Evolutionary conservation across 2,329 filamentous ascomycete species (phyloP), one percentile per base, ranked within the genome.

Genomic region (Furcasterigmium furcatum): DNA sequence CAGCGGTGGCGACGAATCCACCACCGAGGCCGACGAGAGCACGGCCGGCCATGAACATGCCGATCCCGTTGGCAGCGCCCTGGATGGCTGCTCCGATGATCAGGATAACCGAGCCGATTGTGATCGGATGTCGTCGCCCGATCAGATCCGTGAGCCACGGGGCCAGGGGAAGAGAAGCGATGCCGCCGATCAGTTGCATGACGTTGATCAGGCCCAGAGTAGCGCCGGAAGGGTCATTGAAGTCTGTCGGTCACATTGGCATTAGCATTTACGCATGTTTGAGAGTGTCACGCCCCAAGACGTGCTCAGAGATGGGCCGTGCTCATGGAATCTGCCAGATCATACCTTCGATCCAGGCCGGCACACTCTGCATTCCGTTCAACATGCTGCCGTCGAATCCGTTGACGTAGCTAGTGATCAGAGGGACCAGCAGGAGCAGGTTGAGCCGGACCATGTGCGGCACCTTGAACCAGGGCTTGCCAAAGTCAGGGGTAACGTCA

Each of bases 311-410:
- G n/a, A n/a, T n/a, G n/a, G n/a, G n/a, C n/a, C n/a, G n/a, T n/a
- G n/a, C n/a, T n/a, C n/a, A n/a, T n/a, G n/a, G n/a, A n/a, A n/a
- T n/a, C n/a, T n/a, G n/a, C n/a, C n/a, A n/a, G n/a, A n/a, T n/a
- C n/a, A n/a, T n/a, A 32, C 29, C 69, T 1, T 47, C 45, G 41
- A 61, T 56, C 68, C 68, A 71, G 22, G 61, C 53, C 5, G 55
- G 42, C 1, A 66, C 51, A 1, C 63, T 57, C 49, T 71, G 68
- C 2, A 71, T 55, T 3, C 66, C 68, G 48, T 72, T 72, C 61
- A 69, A 67, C 48, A 72, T 60, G 2, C 66, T 68, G 9, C 64
- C 61, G 34, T 60, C 58, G 13, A 40, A 40, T 3, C 38, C 38
- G 2, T n/a, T 24, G 7, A 24, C 38, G 18, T 40, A 40, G 19